Conservation (phyloP, 495 filamentous ascomycete species). For the Jackrogersella minutella region DNA sequence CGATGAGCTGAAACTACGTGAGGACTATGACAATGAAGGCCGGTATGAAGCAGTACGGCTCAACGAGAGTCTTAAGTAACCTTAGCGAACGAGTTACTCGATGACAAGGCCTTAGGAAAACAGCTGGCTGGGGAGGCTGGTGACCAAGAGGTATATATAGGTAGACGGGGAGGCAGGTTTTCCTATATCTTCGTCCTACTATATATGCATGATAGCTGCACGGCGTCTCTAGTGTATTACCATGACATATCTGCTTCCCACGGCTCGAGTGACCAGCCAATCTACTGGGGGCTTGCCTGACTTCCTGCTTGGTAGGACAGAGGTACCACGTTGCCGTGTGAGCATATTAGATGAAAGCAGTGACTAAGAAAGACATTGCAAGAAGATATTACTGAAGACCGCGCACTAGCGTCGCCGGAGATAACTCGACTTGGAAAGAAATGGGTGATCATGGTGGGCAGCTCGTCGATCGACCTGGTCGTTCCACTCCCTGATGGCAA, state of each 20-base stretch:
- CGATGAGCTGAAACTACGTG: constrained; percentile 27
- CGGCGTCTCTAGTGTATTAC: constrained; percentile 30
- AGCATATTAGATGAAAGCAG: constrained; percentile 3
- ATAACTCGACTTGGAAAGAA: constrained; percentile 20
- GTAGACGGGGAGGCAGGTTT: constrained; percentile 37
- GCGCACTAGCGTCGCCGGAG: constrained; percentile 15
- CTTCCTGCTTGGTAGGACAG: constrained; percentile 11
- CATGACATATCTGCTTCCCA: constrained; percentile 25
- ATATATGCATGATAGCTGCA: constrained; percentile 30
- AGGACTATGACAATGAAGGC: constrained; percentile 6
- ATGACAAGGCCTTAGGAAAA: constrained; percentile 16
- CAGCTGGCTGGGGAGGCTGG: constrained; percentile 43
- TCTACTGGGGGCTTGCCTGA: constrained; percentile 11
- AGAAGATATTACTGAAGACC: constrained; percentile 15
- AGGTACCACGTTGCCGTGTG: constrained; percentile 16
- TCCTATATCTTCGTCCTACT: constrained; percentile 48
- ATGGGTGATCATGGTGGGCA: constrained; percentile 22
- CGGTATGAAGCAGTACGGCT: constrained; percentile 1
- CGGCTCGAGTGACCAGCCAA: constrained; percentile 14
- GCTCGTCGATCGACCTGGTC: constrained; percentile 24
- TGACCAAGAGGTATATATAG: constrained; percentile 16
- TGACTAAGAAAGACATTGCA: constrained; percentile 11
- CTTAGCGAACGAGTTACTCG: constrained; percentile 59
- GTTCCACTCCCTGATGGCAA: constrained; percentile 15
- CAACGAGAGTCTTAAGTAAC: constrained; percentile 51